Base-by-base conservation (phyloP, 805 yeast genomes). In the Candida saitoana region DNA sequence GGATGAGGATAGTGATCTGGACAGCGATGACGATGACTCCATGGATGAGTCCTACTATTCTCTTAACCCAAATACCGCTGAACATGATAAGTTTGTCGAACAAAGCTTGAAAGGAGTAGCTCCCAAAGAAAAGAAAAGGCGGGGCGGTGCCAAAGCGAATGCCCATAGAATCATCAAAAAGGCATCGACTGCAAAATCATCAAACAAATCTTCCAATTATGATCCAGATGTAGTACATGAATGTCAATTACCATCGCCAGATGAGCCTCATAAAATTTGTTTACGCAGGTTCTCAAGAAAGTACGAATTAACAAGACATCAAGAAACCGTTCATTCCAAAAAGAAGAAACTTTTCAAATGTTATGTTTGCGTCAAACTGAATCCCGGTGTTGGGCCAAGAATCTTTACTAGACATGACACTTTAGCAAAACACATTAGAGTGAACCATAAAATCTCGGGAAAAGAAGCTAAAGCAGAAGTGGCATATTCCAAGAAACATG, bases 331-430 rank as follows among this genome's bases (percentile, higher is more conserved):
- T 41, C 99, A 91, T 62, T 93, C 97, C 1, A 74, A 85, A 37
- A 84, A 83, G 59, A 84, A 91, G 64, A 85, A 85, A 54, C 80
- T 84, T 38, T 93, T 82, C 70, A 81, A 85, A 58, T 91, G 99
- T 63, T 81, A 80, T 51, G 81, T 84, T 35, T 91, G 99, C 66
- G 93, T 85, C 43, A 83, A 78, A 51, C 81, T 76, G 50, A 73
- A 80, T 45, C 77, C 79, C 20, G 60, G 67, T 36, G 66, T 58
- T 24, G 79, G 68, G 2, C 79, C 80, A 38, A 82, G 91, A 69
- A 88, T 96, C 1, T 91, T 93, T 57, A 85, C 96, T 42, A 78
- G 99, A 48, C 84, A 89, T 59, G 99, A 91, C 65, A 97, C 99
- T 1, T 74, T 91, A 48, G 87, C 96, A 14, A 80, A 97, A 60